phyloP scores from a whole-genome alignment of 1,284 basidiomycete genomes.

The Sanghuangporus weigelae region DNA sequence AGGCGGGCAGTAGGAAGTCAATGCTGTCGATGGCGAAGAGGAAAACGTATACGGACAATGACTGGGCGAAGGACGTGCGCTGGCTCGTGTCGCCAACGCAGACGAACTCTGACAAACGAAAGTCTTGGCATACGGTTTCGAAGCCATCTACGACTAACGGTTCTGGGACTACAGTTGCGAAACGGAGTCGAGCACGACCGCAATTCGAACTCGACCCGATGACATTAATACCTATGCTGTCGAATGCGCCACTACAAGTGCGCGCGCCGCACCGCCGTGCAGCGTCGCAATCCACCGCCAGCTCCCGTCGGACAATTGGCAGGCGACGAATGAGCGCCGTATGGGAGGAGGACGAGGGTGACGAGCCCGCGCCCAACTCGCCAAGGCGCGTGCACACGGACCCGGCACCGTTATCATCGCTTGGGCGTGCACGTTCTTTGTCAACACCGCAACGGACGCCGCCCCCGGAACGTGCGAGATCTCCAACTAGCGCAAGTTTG shows the following conservation, averaged over 20 bases:
- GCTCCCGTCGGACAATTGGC: constrained; percentile 16
- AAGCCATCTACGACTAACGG: constrained; percentile 9
- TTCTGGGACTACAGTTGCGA: constrained; percentile 19
- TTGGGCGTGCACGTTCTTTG: constrained; percentile 16
- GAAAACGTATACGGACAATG: constrained; percentile 10
- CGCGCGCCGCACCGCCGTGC: constrained; percentile 18
- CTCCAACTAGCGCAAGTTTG: neutral
- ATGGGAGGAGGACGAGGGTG: constrained; percentile 38
- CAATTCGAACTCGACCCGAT: neutral
- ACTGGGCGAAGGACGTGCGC: constrained; percentile 49
- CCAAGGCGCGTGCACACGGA: constrained; percentile 24
- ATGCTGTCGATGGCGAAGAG: neutral
- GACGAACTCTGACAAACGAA: constrained; percentile 19
- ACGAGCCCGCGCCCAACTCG: constrained; percentile 3
- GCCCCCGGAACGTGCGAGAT: neutral
- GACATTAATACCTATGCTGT: neutral
- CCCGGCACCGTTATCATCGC: constrained; percentile 3
- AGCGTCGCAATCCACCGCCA: constrained; percentile 19
- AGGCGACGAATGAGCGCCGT: constrained; percentile 36
- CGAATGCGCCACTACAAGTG: neutral
- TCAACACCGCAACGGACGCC: constrained; percentile 9
- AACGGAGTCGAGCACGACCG: neutral
- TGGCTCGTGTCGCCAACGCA: constrained; percentile 45
- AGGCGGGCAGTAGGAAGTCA: neutral
- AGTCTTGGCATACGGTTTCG: constrained; percentile 19